Evolutionary conservation across 2,329 filamentous ascomycete species (phyloP).

Genomic region (Pseudocercospora eumusae): DNA sequence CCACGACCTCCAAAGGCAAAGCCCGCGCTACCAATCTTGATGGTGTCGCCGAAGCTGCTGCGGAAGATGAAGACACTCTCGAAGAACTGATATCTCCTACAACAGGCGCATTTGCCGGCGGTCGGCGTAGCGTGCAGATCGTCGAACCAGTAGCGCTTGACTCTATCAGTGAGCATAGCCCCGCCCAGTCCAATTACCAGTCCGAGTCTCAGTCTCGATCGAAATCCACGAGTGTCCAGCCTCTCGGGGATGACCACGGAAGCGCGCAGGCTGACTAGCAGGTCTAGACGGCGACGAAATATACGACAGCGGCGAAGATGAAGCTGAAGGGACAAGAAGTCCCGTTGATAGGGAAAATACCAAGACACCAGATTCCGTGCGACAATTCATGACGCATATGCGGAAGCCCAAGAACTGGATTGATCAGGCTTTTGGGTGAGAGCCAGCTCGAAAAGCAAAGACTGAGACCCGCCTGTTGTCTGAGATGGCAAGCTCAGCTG

Average conservation of each 20-base stretch:
- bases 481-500: too few relatives aligned
- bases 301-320: constrained; percentile 18
- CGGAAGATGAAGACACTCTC: constrained; percentile 16
- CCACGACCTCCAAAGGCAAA: constrained; percentile 26
- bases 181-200: too few relatives aligned
- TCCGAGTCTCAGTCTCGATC: constrained; percentile 5
- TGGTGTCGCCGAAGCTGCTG: constrained; percentile 23
- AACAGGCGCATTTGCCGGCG: constrained; percentile 18
- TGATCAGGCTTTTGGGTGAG: constrained; percentile 30
- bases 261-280: constrained; percentile 24
- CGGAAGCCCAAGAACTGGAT: constrained; percentile 28
- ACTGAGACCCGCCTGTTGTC: too few relatives aligned
- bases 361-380: constrained; percentile 28
- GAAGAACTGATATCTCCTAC: constrained; percentile 17
- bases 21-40: constrained; percentile 21
- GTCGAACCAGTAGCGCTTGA: constrained; percentile 26
- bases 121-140: constrained; percentile 29
- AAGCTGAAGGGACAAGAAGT: constrained; percentile 18
- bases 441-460: too few relatives aligned
- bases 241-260: constrained; percentile 19
- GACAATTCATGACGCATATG: constrained; percentile 28
- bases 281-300: constrained; percentile 23
- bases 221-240: constrained; percentile 7
- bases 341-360: constrained; percentile 26
- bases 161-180: constrained; percentile 24